Evolutionary conservation across 2,329 filamentous ascomycete species (phyloP).

Genomic region (Fusarium nisikadoi): DNA sequence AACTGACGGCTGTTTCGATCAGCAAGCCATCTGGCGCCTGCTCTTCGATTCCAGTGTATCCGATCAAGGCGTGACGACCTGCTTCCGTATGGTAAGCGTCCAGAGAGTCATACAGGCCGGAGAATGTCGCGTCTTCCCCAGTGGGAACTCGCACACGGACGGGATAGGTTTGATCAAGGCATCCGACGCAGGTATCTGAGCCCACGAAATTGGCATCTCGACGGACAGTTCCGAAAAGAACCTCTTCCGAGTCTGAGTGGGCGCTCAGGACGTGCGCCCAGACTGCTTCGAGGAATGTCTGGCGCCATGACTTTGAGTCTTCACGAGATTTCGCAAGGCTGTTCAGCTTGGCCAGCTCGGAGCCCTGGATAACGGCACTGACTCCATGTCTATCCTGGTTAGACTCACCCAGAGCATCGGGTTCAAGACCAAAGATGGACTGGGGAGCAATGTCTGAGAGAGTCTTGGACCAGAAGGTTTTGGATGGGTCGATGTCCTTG

Average conservation of each 20-base stretch:
- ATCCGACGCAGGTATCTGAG: conserved; percentile 3
- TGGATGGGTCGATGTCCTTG: background rate
- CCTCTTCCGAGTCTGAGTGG: background rate
- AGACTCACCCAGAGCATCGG: background rate
- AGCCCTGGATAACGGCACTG: background rate
- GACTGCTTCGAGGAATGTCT: background rate
- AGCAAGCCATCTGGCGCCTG: background rate
- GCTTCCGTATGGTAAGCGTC: background rate
- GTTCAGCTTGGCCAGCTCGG: background rate
- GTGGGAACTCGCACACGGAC: background rate
- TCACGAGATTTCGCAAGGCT: background rate
- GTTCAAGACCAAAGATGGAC: conserved; percentile 1
- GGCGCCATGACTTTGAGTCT: background rate
- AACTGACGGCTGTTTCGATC: conserved; percentile 5
- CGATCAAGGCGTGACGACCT: background rate
- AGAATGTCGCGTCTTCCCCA: background rate
- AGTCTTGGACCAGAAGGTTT: background rate
- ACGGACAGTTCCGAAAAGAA: conserved; percentile 1
- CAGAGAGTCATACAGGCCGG: background rate
- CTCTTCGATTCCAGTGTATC: background rate
- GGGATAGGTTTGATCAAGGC: conserved; percentile 7
- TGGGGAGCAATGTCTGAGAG: background rate
- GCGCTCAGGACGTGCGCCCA: background rate
- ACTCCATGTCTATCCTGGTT: conserved; percentile 6
- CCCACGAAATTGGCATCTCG: conserved; percentile 10